phyloP scores from a whole-genome alignment of 1,284 basidiomycete genomes.

The Sparassis latifolia region DNA sequence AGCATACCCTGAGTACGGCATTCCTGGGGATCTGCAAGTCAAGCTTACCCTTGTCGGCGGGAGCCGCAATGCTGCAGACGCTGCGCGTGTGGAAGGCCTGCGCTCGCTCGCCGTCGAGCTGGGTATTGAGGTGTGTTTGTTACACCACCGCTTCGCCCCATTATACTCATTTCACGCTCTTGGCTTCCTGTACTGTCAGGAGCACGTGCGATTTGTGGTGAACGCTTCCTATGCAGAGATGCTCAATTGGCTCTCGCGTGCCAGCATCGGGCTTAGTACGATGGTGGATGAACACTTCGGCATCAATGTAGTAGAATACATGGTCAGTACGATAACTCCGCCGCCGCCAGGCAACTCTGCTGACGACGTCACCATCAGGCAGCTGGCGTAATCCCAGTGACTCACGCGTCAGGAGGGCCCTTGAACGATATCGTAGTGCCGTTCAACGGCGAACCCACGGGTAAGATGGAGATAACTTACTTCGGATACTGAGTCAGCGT shows the following conservation, averaged over 20 bases:
- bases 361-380: slow-evolving; percentile 45
- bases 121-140: slow-evolving; percentile 50
- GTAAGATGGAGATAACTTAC: slow-evolving; percentile 28
- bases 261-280: slow-evolving; percentile 87
- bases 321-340: slow-evolving; percentile 52
- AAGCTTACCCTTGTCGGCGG: slow-evolving; percentile 79
- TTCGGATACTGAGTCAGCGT: not conserved
- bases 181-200: slow-evolving; percentile 31
- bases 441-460: slow-evolving; percentile 62
- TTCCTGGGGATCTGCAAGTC: slow-evolving; percentile 27
- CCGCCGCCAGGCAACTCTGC: not conserved
- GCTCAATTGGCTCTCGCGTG: slow-evolving; percentile 59
- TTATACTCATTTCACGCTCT: not conserved
- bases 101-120: slow-evolving; percentile 56
- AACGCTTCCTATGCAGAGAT: slow-evolving; percentile 79
- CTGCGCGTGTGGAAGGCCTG: slow-evolving; percentile 60
- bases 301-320: slow-evolving; percentile 96
- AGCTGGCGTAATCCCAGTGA: slow-evolving; percentile 88
- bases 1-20: slow-evolving; percentile 50
- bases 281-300: slow-evolving; percentile 99
- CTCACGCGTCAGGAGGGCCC: slow-evolving; percentile 92
- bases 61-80: slow-evolving; percentile 73
- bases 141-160: no score
- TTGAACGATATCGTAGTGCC: slow-evolving; percentile 88
- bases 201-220: slow-evolving; percentile 72